A percentile compares a stretch with the other conserved stretches of the same genome.
Evolutionary conservation across 495 filamentous ascomycete genomes (phyloP).

Genomic region (Daldinia vernicosa): DNA sequence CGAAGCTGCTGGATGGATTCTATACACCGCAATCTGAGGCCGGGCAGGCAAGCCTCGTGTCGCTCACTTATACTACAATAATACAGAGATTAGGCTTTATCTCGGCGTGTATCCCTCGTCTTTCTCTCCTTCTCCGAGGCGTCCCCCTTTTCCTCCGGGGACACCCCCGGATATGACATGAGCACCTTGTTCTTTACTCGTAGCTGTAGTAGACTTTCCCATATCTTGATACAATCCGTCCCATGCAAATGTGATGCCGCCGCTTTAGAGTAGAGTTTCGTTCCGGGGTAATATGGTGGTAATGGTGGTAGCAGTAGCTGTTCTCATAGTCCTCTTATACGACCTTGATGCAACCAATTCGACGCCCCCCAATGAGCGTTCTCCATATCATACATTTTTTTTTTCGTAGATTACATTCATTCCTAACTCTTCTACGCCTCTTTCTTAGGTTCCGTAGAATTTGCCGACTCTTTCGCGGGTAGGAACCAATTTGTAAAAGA

Average conservation of each 20-base stretch:
- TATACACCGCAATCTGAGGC: conserved; percentile 27
- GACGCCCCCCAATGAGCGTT: conserved; percentile 8
- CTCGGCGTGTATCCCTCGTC: conserved; percentile 16
- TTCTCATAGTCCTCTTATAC: conserved; percentile 15
- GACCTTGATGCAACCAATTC: conserved; percentile 21
- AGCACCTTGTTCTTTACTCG: conserved; percentile 26
- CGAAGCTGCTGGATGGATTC: conserved; percentile 8
- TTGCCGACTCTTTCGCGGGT: conserved; percentile 28
- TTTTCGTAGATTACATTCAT: conserved; percentile 10
- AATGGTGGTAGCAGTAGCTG: neutral
- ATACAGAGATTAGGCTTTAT: conserved; percentile 45
- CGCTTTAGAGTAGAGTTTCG: conserved; percentile 36
- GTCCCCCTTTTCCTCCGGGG: neutral
- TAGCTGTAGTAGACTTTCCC: neutral
- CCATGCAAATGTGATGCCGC: conserved; percentile 25
- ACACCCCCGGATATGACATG: conserved; percentile 4
- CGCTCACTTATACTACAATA: conserved; percentile 41
- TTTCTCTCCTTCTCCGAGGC: neutral
- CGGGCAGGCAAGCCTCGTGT: conserved; percentile 12
- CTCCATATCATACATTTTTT: conserved; percentile 34
- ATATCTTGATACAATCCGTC: conserved; percentile 15
- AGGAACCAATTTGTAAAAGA: conserved; percentile 62
- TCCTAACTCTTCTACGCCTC: conserved; percentile 5
- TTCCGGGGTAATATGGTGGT: conserved; percentile 7
- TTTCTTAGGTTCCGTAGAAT: conserved; percentile 10